These are phyloP conservation scores for Hyphodiscus hymeniophilus DNA, from an alignment of 495 filamentous ascomycete genomes.

Conservation along the genomic window DNA sequence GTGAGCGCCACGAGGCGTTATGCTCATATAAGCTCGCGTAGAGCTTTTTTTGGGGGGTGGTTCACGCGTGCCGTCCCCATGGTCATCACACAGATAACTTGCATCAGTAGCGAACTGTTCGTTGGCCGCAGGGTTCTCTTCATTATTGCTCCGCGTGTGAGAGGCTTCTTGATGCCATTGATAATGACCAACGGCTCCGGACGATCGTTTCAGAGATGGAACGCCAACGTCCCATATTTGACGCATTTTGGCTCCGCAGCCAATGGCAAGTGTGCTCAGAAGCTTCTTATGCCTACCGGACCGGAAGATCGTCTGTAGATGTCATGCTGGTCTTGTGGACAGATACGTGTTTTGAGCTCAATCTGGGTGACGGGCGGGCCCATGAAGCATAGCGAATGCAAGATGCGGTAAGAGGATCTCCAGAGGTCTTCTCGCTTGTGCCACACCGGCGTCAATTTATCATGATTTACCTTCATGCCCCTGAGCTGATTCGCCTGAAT, in stretches of 20 bases:
- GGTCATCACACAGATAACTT: too few relatives aligned
- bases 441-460: constrained; percentile 17
- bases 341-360: too few relatives aligned
- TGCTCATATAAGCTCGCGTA: neutral
- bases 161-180: neutral
- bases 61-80: too few relatives aligned
- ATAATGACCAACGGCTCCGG: neutral
- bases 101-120: too few relatives aligned
- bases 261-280: constrained; percentile 9
- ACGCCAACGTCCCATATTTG: constrained; percentile 10
- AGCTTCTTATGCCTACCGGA: constrained; percentile 9
- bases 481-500: neutral
- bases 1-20: constrained; percentile 7
- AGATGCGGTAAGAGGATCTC: neutral
- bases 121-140: too few relatives aligned
- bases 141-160: neutral
- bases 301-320: neutral
- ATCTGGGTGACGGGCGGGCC: too few relatives aligned
- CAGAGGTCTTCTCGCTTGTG: constrained; percentile 6
- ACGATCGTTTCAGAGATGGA: constrained; percentile 12
- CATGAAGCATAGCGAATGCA: too few relatives aligned
- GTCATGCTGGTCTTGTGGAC: too few relatives aligned
- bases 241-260: neutral
- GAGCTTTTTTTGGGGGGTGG: too few relatives aligned
- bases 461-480: neutral